Percentiles rank a stretch among this genome's conserved stretches.
Evolutionary conservation across 441 rosid species (phyloP).

Genomic region (Gossypium trilobum): DNA sequence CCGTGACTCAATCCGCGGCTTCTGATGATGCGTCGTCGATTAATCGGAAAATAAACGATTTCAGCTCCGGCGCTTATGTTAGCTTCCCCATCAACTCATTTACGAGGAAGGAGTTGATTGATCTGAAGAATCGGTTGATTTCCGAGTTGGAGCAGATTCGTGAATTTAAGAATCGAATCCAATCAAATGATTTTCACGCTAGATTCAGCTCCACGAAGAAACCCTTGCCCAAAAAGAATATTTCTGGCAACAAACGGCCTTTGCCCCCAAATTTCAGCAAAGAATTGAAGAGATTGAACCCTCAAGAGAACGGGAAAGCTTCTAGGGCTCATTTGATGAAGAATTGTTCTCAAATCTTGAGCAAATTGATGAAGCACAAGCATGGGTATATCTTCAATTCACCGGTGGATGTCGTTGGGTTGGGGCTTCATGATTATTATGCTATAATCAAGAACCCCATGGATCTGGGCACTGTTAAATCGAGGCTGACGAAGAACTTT

Average conservation of each 20-base stretch:
- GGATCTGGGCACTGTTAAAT: constrained; percentile 84
- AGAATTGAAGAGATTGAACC: constrained; percentile 35
- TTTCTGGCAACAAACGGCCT: constrained; percentile 41
- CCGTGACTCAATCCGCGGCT: constrained; percentile 37
- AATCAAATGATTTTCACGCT: constrained; percentile 29
- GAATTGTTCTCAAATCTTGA: constrained; percentile 52
- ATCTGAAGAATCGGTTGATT: constrained; percentile 48
- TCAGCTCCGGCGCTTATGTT: constrained; percentile 18
- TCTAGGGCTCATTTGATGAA: constrained; percentile 29
- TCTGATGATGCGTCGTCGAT: constrained; percentile 51
- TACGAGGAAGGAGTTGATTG: constrained; percentile 43
- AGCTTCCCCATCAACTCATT: constrained; percentile 27
- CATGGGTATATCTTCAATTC: constrained; percentile 52
- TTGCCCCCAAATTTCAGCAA: constrained; percentile 22
- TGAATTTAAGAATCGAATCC: constrained; percentile 42
- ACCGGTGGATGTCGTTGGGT: constrained; percentile 63
- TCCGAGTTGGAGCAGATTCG: constrained; percentile 68
- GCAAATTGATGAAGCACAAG: constrained; percentile 71
- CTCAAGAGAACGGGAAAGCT: constrained; percentile 20
- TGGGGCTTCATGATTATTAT: constrained; percentile 61
- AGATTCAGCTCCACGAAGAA: constrained; percentile 35
- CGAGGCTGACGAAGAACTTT: constrained; percentile 37
- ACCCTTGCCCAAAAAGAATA: constrained; percentile 29
- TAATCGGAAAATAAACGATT: constrained; percentile 23
- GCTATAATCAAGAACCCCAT: constrained; percentile 61